These are phyloP conservation scores for Bolboschoenus planiculmis DNA, from an alignment of 176 grass and related monocot genomes.

Conservation along the genomic window DNA sequence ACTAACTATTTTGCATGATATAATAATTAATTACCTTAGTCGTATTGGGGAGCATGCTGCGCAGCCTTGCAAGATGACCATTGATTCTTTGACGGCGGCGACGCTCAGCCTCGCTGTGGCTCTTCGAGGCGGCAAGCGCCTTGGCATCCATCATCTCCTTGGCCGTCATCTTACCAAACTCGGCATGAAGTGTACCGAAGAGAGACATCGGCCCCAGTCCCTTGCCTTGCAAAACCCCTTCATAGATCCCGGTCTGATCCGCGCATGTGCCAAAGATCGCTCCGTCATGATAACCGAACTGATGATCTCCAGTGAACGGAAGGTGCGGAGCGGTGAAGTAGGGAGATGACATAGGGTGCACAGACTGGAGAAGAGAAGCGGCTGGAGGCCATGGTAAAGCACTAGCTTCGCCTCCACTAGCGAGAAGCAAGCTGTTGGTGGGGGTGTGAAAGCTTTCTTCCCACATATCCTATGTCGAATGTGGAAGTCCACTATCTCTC, in stretches of 20 bases:
- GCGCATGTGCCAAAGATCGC: neutral
- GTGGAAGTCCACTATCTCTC: slow-evolving; percentile 5
- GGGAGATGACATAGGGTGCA: neutral
- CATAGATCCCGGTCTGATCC: slow-evolving; percentile 30
- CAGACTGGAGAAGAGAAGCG: slow-evolving; percentile 21
- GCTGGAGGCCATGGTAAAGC: slow-evolving; percentile 41
- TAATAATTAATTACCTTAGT: slow-evolving; percentile 62
- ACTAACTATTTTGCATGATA: neutral
- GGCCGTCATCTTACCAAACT: slow-evolving; percentile 76
- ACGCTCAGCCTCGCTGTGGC: slow-evolving; percentile 98
- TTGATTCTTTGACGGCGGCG: slow-evolving; percentile 92
- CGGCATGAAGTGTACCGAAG: slow-evolving; percentile 70
- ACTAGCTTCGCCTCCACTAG: slow-evolving; percentile 26
- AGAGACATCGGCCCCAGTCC: slow-evolving; percentile 37
- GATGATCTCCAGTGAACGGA: slow-evolving; percentile 20
- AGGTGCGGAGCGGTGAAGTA: slow-evolving; percentile 23
- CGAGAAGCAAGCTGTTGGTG: slow-evolving; percentile 36
- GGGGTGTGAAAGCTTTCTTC: slow-evolving; percentile 51
- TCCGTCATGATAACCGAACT: slow-evolving; percentile 22
- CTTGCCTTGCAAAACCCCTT: slow-evolving; percentile 24
- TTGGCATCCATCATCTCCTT: slow-evolving; percentile 97
- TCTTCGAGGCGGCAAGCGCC: slow-evolving; percentile 82
- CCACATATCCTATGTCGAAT: slow-evolving; percentile 45
- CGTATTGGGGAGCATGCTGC: slow-evolving; percentile 88
- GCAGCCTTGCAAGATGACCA: slow-evolving; percentile 65